Evolutionary conservation across 805 yeast species (phyloP).

Genomic region (Naumovozyma castellii): DNA sequence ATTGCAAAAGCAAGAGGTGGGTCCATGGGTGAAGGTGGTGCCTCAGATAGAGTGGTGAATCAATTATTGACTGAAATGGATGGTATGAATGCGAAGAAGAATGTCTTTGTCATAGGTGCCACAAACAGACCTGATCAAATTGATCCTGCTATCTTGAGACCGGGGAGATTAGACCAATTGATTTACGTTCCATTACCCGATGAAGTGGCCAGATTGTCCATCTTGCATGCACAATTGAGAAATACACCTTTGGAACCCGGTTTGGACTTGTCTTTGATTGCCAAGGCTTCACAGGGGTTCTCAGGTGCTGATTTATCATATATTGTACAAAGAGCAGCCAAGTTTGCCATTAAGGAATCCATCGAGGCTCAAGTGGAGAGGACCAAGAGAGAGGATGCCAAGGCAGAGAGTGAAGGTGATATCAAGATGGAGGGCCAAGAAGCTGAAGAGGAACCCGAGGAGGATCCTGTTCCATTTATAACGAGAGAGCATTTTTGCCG

Average conservation of each 20-base stretch:
- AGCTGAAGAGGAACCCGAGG: slow-evolving; percentile 47
- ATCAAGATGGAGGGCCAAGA: slow-evolving; percentile 31
- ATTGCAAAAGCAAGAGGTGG: slow-evolving; percentile 98
- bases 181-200: slow-evolving; percentile 98
- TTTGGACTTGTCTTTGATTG: slow-evolving; percentile 75
- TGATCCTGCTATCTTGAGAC: slow-evolving; percentile 96
- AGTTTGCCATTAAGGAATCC: slow-evolving; percentile 95
- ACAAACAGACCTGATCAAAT: slow-evolving; percentile 99
- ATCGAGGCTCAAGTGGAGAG: slow-evolving; percentile 67
- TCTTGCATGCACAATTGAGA: slow-evolving; percentile 90
- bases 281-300: slow-evolving; percentile 92
- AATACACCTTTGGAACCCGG: slow-evolving; percentile 98
- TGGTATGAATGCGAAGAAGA: slow-evolving; percentile 99
- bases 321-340: slow-evolving; percentile 97
- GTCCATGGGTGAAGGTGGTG: slow-evolving; percentile 93
- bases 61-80: slow-evolving; percentile 97
- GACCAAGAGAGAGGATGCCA: slow-evolving; percentile 43
- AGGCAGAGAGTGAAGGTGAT: slow-evolving; percentile 16
- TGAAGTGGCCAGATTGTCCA: slow-evolving; percentile 85
- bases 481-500: slow-evolving; percentile 92
- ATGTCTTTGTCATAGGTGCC: slow-evolving; percentile 97
- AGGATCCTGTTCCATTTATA: slow-evolving; percentile 92
- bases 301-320: slow-evolving; percentile 98
- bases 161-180: slow-evolving; percentile 97
- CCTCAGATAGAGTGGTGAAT: slow-evolving; percentile 95